These are phyloP conservation scores for Colletotrichum zoysiae DNA, from an alignment of 2,329 filamentous ascomycete species.

Conservation along the genomic window DNA sequence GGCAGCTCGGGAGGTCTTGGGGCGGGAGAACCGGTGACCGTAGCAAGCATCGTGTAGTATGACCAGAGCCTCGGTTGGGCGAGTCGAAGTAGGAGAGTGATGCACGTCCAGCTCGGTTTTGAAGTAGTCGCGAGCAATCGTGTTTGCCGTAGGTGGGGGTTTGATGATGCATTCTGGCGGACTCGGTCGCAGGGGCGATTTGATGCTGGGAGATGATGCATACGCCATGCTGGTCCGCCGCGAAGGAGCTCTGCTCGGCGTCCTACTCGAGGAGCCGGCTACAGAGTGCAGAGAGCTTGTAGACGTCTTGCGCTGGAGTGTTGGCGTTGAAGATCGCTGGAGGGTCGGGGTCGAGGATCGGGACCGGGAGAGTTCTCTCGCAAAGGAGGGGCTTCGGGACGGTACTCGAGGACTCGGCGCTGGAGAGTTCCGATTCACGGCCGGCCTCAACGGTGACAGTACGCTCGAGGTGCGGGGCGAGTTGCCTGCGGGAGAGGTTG, in stretches of 20 bases:
- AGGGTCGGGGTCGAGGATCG: conserved; percentile 60
- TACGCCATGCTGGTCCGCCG: conserved; percentile 63
- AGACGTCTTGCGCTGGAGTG: conserved; percentile 68
- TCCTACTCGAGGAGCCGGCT: conserved; percentile 50
- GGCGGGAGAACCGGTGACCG: conserved; percentile 90
- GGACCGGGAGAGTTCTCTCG: conserved; percentile 57
- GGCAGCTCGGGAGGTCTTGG: conserved; percentile 77
- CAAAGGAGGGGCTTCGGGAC: conserved; percentile 58
- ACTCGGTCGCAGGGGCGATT: conserved; percentile 52
- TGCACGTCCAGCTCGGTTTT: conserved; percentile 76
- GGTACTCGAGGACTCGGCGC: conserved; percentile 54
- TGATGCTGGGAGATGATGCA: conserved; percentile 58
- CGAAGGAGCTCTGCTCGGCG: conserved; percentile 54
- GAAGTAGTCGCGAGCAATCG: conserved; percentile 77
- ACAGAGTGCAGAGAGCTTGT: conserved; percentile 68
- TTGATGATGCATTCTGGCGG: conserved; percentile 54
- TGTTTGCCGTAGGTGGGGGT: conserved; percentile 60
- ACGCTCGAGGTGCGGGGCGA: conserved; percentile 48
- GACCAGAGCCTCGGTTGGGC: conserved; percentile 76
- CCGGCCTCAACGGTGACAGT: conserved; percentile 53
- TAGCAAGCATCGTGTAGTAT: conserved; percentile 95
- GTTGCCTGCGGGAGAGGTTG: conserved; percentile 48
- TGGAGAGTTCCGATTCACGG: conserved; percentile 53
- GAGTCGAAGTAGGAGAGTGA: conserved; percentile 58
- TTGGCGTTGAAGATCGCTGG: conserved; percentile 59